These are phyloP conservation scores for Paramecium sonneborni DNA, from an alignment of 73 alveolate species.

Conservation along the genomic window DNA sequence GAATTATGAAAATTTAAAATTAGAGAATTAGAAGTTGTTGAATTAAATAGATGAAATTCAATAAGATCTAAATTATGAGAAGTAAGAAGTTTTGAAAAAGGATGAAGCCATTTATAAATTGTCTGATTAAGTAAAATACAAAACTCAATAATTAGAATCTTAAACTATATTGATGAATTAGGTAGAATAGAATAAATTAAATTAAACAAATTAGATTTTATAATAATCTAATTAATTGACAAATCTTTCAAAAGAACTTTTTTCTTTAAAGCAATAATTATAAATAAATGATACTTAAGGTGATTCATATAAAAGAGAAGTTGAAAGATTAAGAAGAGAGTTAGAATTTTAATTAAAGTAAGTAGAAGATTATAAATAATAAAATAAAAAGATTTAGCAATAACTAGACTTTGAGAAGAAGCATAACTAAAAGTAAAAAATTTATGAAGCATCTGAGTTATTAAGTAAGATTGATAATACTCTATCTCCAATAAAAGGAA, in stretches of 20 bases:
- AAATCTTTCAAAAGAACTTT: neutral
- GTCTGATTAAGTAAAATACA: neutral
- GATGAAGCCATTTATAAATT: neutral
- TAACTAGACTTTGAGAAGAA: neutral
- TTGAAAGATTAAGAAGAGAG: neutral
- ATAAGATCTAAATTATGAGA: neutral
- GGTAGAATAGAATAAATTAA: neutral
- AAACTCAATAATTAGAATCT: neutral
- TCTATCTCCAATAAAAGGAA: neutral
- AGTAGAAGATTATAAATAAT: neutral
- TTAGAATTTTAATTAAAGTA: neutral
- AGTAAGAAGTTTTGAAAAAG: neutral
- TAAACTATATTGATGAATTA: neutral
- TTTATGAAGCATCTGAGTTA: neutral
- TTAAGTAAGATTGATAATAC: neutral
- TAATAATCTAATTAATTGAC: neutral
- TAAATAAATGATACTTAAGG: neutral
- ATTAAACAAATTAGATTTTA: neutral
- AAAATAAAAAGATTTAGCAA: neutral
- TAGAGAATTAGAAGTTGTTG: neutral
- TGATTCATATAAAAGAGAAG: slow-evolving; percentile 4
- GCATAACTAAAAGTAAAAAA: neutral
- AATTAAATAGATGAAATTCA: neutral
- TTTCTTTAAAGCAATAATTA: neutral
- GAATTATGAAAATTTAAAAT: neutral